A percentile compares a stretch with the other conserved stretches of the same genome.
These are phyloP conservation scores for Pichia cabralensis DNA, from an alignment of 805 yeast genomes.

Conservation along the genomic window DNA sequence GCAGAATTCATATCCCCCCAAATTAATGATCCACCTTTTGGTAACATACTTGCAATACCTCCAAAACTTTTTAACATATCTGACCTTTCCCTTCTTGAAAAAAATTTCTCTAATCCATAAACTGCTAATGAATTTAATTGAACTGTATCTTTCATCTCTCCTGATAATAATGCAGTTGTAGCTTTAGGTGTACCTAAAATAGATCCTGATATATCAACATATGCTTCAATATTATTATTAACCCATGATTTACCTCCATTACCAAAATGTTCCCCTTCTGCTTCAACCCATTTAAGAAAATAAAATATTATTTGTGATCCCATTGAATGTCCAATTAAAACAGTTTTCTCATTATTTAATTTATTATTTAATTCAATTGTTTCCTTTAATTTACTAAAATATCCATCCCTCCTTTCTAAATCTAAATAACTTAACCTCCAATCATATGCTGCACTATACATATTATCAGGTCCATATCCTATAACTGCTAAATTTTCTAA, in stretches of 20 bases:
- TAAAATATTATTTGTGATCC: conserved; percentile 85
- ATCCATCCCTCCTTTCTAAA: conserved; percentile 77
- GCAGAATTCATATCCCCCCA: conserved; percentile 73
- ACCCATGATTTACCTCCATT: conserved; percentile 92
- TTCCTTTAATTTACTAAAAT: conserved; percentile 65
- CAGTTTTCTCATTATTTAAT: conserved; percentile 53
- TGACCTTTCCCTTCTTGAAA: conserved; percentile 79
- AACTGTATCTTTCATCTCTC: conserved; percentile 97
- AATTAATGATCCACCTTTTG: conserved; percentile 83
- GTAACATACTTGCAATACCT: conserved; percentile 93
- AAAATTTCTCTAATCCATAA: conserved; percentile 89
- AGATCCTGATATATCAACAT: conserved; percentile 85
- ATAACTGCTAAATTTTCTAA: conserved; percentile 90
- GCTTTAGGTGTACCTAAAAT: conserved; percentile 91
- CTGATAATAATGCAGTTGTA: conserved; percentile 83
- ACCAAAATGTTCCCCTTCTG: conserved; percentile 68
- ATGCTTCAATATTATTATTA: conserved; percentile 69
- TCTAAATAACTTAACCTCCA: conserved; percentile 92
- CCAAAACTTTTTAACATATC: conserved; percentile 82
- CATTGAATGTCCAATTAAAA: conserved; percentile 91
- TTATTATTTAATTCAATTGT: conserved; percentile 55
- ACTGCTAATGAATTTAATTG: conserved; percentile 88
- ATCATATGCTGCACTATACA: conserved; percentile 89
- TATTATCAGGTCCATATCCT: conserved; percentile 86
- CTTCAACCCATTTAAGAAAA: conserved; percentile 95